Evolutionary conservation across 768 basidiomycete genomes (phyloP).

Genomic region (Saitozyma sp.): DNA sequence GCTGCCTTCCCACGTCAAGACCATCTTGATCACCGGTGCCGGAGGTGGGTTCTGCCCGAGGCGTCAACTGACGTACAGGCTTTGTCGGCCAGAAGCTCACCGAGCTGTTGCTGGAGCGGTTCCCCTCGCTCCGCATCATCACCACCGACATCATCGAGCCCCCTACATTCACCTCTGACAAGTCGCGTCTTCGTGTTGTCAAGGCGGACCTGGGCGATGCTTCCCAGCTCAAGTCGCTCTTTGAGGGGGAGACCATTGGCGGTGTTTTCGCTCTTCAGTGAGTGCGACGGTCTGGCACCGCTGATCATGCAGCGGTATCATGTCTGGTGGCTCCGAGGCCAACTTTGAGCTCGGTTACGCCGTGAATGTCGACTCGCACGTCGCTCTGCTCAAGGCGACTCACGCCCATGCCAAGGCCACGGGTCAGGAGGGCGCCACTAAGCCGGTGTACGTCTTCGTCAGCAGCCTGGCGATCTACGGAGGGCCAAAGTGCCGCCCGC

Average conservation of each 20-base stretch:
- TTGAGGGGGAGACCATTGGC: conserved; percentile 40
- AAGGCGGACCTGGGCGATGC: conserved; percentile 39
- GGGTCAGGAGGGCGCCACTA: conserved; percentile 19
- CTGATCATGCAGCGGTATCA: conserved; percentile 56
- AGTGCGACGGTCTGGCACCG: background rate
- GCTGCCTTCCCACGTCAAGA: conserved; percentile 49
- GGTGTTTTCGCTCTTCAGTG: conserved; percentile 44
- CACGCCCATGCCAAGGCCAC: conserved; percentile 36
- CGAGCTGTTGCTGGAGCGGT: conserved; percentile 39
- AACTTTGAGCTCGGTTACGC: conserved; percentile 61
- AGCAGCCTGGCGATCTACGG: conserved; percentile 52
- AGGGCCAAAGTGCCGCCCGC: conserved; percentile 43
- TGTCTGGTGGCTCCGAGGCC: conserved; percentile 66
- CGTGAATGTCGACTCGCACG: conserved; percentile 52
- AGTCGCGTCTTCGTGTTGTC: conserved; percentile 21
- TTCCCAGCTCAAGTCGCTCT: conserved; percentile 20
- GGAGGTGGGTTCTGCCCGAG: conserved; percentile 36
- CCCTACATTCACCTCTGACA: conserved; percentile 29
- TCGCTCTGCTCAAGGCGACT: conserved; percentile 39
- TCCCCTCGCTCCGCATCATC: conserved; percentile 44
- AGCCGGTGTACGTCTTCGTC: conserved; percentile 48
- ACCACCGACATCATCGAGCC: conserved; percentile 50
- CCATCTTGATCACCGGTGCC: conserved; percentile 51
- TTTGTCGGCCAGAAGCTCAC: conserved; percentile 51
- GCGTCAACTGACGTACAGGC: conserved; percentile 16